Percentiles rank a stretch among this genome's conserved stretches.
These are phyloP conservation scores for Metarhizium brunneum DNA, from an alignment of 2,329 filamentous ascomycete species.

Conservation along the genomic window DNA sequence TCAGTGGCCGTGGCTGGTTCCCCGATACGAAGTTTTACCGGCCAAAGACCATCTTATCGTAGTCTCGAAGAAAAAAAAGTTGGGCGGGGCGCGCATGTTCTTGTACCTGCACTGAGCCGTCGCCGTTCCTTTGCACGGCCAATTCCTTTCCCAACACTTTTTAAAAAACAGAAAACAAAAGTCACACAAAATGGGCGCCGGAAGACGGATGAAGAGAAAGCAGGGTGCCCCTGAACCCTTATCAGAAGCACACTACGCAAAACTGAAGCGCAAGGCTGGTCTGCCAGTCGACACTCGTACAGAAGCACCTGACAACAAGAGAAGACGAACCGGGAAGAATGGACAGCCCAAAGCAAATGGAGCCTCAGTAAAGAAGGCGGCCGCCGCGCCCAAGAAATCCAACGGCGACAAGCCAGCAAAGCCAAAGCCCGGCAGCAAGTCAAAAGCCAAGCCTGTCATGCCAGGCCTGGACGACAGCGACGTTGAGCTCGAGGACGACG, in stretches of 20 bases:
- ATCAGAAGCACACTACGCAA: slow-evolving; percentile 70
- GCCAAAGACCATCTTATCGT: slow-evolving; percentile 18
- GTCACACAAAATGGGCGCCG: slow-evolving; percentile 62
- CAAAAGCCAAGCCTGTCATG: slow-evolving; percentile 21
- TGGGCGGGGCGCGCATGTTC: slow-evolving; percentile 21
- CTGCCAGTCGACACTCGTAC: slow-evolving; percentile 48
- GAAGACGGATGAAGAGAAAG: slow-evolving; percentile 82
- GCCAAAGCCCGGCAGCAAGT: slow-evolving; percentile 23
- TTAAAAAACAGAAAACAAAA: slow-evolving; percentile 11
- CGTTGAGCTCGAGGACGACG: slow-evolving; percentile 29
- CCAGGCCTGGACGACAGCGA: slow-evolving; percentile 36
- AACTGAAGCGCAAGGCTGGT: slow-evolving; percentile 75
- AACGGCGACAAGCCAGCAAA: slow-evolving; percentile 25
- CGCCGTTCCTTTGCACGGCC: neutral
- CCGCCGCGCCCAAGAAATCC: slow-evolving; percentile 14
- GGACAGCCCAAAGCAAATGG: slow-evolving; percentile 14
- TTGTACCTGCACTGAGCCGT: neutral
- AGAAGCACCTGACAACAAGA: slow-evolving; percentile 29
- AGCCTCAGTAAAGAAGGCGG: slow-evolving; percentile 11
- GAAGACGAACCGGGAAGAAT: slow-evolving; percentile 12
- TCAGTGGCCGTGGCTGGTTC: neutral
- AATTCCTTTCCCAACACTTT: slow-evolving; percentile 6
- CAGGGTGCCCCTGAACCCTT: slow-evolving; percentile 79
- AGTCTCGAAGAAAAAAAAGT: slow-evolving; percentile 22
- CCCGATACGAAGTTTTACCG: slow-evolving; percentile 24